Evolutionary conservation across 163 green algal genomes (phyloP).

Genomic region (Prototheca wickerhamii): DNA sequence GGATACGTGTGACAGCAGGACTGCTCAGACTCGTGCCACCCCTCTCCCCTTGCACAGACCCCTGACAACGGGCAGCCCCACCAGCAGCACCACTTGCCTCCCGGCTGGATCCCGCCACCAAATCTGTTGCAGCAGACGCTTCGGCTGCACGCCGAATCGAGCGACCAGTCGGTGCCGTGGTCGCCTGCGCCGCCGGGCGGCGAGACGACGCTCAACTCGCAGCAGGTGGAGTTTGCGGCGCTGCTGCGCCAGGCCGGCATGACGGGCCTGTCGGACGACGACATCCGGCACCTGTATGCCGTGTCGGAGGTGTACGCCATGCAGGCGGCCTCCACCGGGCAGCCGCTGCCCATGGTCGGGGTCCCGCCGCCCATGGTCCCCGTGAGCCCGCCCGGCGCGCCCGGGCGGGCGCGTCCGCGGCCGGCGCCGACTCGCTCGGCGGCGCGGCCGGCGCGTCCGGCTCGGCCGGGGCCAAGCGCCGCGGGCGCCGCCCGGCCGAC

Average conservation of each 20-base stretch:
- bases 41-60: not conserved
- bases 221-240: constrained; percentile 1
- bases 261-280: not conserved
- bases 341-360: not conserved
- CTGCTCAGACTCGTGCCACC: too few relatives aligned
- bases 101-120: not conserved
- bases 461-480: not conserved
- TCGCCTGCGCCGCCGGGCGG: not conserved
- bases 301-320: not conserved
- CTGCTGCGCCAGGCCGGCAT: not conserved
- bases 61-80: not conserved
- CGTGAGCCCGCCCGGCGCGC: not conserved
- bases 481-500: constrained; percentile 12
- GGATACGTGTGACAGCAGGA: too few relatives aligned
- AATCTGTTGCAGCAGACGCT: constrained; percentile 1
- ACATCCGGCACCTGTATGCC: not conserved
- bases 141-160: not conserved
- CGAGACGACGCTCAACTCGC: not conserved
- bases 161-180: too few relatives aligned
- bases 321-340: not conserved
- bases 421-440: not conserved
- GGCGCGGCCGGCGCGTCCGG: too few relatives aligned
- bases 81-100: not conserved
- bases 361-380: not conserved
- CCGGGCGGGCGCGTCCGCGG: not conserved